These are phyloP conservation scores for Lachnellula hyalina DNA, from an alignment of 2,329 filamentous ascomycete genomes.

Conservation along the genomic window DNA sequence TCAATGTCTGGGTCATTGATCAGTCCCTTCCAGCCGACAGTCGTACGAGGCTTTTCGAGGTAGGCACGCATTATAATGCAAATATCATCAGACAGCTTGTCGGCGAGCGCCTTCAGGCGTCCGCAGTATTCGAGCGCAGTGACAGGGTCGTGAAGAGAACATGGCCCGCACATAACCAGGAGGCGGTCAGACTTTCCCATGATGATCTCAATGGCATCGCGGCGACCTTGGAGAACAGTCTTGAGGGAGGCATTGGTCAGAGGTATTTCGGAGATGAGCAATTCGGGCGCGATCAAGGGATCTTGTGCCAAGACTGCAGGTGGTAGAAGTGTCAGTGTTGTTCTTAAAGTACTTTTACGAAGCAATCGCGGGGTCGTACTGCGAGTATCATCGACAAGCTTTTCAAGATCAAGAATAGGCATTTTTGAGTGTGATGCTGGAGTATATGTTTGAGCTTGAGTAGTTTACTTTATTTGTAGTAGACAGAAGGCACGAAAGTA, in stretches of 20 bases:
- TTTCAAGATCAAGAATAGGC: slow-evolving; percentile 26
- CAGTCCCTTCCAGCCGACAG: slow-evolving; percentile 97
- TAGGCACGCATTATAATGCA: slow-evolving; percentile 97
- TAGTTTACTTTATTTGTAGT: background rate
- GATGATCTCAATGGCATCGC: slow-evolving; percentile 43
- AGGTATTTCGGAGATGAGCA: slow-evolving; percentile 83
- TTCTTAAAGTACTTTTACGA: background rate
- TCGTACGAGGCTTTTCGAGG: slow-evolving; percentile 97
- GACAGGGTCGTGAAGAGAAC: slow-evolving; percentile 92
- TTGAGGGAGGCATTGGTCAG: slow-evolving; percentile 56
- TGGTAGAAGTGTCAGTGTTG: slow-evolving; percentile 14
- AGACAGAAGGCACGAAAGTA: background rate
- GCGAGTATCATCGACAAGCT: slow-evolving; percentile 45
- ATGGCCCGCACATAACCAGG: slow-evolving; percentile 90
- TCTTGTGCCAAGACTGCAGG: slow-evolving; percentile 82
- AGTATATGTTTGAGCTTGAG: background rate
- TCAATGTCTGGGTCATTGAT: slow-evolving; percentile 99
- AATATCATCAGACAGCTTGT: slow-evolving; percentile 76
- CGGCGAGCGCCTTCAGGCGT: slow-evolving; percentile 69
- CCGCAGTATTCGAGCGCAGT: slow-evolving; percentile 84
- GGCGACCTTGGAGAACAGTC: slow-evolving; percentile 67
- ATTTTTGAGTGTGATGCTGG: slow-evolving; percentile 18
- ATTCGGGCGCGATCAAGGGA: slow-evolving; percentile 81
- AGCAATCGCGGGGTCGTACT: slow-evolving; percentile 34
- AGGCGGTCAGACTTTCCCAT: slow-evolving; percentile 61